Evolutionary conservation across 2,329 filamentous ascomycete genomes (phyloP), one percentile per base, ranked within the genome.

Genomic region (Exophiala sp.): DNA sequence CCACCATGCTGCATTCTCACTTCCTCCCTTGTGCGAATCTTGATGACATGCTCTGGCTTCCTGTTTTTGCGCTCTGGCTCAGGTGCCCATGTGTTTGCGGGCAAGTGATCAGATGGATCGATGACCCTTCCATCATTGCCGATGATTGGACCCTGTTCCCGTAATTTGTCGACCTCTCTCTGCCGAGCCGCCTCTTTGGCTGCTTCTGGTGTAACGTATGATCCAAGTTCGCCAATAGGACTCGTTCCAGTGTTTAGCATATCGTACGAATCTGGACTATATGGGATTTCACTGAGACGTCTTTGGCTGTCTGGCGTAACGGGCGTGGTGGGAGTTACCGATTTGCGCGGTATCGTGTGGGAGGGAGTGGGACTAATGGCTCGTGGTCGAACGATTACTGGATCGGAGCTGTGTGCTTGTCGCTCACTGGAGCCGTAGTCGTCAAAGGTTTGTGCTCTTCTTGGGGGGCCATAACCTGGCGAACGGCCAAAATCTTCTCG

Each of bases 91-190:
- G 81, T 82, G 57, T 84, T 79, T 2, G 83, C 75, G 1, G 83
- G 83, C 1, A 86, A 72, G 64, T 86, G 82, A 65, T 86, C 83
- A 0, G 82, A 84, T 3, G 83, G 83, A 66, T 86, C 83, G 61
- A 86, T 84, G 52, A 83, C 78, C 33, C 82, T 76, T 12, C 83
- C 83, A 64, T 84, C 80, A 63, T 82, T 82, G 14, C 80, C 82
- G 40, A 85, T 81, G 51, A 86, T 84, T 6, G 83, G 81, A 2
- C 78, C 79, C 36, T 77, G 67, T 40, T 78, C 73, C 18, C 75
- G 71, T 50, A 66, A 50, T 45, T 69, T 63, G 29, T 72, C 70
- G 5, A 68, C 62, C 50, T 76, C 68, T 34, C 66, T 64, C 56
- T 69, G 68, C 45, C 68, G 63, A 14, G 71, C 66, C 3, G 67